These are phyloP conservation scores for Lumnitzera racemosa DNA, from an alignment of 345 rosid genomes.

Conservation along the genomic window DNA sequence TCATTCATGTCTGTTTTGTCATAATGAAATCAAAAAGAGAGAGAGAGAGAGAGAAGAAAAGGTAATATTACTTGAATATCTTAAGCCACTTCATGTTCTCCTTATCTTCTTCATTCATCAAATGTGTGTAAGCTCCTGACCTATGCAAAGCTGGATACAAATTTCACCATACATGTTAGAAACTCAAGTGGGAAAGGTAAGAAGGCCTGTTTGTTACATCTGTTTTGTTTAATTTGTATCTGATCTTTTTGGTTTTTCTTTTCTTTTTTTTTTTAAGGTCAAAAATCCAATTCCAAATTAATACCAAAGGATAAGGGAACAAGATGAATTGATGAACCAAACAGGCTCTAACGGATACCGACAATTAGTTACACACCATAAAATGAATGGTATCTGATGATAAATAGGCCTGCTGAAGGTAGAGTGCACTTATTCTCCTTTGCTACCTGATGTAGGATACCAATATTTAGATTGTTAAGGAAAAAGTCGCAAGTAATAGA, in stretches of 20 bases:
- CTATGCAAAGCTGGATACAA: conserved; percentile 27
- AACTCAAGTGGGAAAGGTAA: background rate
- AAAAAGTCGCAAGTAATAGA: background rate
- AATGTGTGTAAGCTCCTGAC: conserved; percentile 28
- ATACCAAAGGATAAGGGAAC: too few relatives aligned
- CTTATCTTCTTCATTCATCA: conserved; percentile 30
- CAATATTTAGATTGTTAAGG: background rate
- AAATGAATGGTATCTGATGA: conserved; percentile 62
- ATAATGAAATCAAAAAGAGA: too few relatives aligned
- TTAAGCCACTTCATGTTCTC: conserved; percentile 36
- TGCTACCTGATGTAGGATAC: conserved; percentile 24
- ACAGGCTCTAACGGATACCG: background rate
- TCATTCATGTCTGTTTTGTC: too few relatives aligned
- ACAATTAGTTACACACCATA: conserved; percentile 23
- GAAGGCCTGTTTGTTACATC: too few relatives aligned
- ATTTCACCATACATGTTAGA: background rate
- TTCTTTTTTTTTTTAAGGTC: too few relatives aligned
- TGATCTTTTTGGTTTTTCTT: too few relatives aligned
- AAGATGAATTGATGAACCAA: too few relatives aligned
- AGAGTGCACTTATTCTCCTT: conserved; percentile 46
- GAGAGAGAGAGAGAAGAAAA: too few relatives aligned
- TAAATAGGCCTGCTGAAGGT: conserved; percentile 52
- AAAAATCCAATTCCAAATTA: too few relatives aligned
- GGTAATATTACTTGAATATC: conserved; percentile 25
- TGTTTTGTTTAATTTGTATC: too few relatives aligned